phyloP scores from a whole-genome alignment of 805 yeast species.

The Schwanniomyces pseudopolymorphus region DNA sequence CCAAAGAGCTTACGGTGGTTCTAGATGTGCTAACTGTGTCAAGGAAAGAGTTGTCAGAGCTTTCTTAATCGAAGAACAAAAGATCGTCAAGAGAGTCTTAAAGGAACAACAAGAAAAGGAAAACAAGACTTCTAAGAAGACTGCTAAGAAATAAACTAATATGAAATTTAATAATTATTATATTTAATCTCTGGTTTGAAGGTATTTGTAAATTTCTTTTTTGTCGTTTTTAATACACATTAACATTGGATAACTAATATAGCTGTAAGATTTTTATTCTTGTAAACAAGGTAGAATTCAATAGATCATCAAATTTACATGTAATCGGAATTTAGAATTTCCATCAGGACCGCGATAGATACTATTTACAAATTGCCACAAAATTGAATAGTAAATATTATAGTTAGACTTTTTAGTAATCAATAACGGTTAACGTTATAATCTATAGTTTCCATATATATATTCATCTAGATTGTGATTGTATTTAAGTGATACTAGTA shows the following conservation, averaged over 20 bases:
- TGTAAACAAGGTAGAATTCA: too few species aligned
- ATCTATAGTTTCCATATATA: too few species aligned
- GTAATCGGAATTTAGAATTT: too few species aligned
- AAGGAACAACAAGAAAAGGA: conserved; percentile 94
- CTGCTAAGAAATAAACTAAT: conserved; percentile 7
- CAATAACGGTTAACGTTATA: too few species aligned
- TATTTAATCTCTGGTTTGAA: conserved; percentile 4
- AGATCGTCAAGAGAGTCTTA: conserved; percentile 98
- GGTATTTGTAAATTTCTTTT: conserved; percentile 3
- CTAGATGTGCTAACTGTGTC: conserved; percentile 97
- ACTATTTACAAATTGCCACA: too few species aligned
- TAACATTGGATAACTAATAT: not conserved
- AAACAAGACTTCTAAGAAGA: conserved; percentile 44
- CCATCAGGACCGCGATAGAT: too few species aligned
- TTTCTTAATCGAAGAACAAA: conserved; percentile 99
- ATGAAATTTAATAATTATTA: conserved; percentile 3
- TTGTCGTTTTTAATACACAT: conserved; percentile 5
- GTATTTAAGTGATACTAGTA: too few species aligned
- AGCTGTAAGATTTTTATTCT: not conserved
- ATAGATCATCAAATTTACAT: too few species aligned
- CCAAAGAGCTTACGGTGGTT: conserved; percentile 99
- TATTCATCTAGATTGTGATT: too few species aligned
- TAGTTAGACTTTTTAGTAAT: too few species aligned
- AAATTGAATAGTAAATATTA: too few species aligned
- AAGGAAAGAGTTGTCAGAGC: conserved; percentile 99